Percentiles rank a stretch among this genome's conserved stretches.
These are phyloP conservation scores for Conringia planisiliqua DNA, from an alignment of 345 rosid genomes.

Conservation along the genomic window DNA sequence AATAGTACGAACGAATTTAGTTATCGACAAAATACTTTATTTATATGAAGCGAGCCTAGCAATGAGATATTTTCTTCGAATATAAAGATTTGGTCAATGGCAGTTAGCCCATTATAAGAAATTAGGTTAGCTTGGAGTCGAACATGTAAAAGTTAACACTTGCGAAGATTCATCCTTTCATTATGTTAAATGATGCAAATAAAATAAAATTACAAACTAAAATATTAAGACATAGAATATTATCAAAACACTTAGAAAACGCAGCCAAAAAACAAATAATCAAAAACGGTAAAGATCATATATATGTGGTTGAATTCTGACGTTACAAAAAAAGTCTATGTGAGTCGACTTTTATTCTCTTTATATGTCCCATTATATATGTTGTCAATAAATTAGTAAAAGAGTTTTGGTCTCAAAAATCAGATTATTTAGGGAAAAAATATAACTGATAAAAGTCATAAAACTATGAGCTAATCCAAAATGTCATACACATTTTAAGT, in stretches of 20 bases:
- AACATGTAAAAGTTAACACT: not conserved
- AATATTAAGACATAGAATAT: not conserved
- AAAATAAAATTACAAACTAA: not conserved
- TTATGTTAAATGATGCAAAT: too few species aligned
- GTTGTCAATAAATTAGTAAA: not conserved
- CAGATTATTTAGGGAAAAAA: not conserved
- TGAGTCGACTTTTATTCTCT: not conserved
- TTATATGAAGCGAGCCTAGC: not conserved
- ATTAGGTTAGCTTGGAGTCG: slow-evolving; percentile 2
- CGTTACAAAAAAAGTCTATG: not conserved
- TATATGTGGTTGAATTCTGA: not conserved
- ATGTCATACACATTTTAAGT: not conserved
- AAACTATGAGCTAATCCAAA: not conserved
- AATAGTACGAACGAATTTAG: too few species aligned
- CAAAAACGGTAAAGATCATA: not conserved
- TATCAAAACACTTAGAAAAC: not conserved
- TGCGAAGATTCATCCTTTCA: not conserved
- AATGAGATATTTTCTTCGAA: slow-evolving; percentile 4
- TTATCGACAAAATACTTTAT: not conserved
- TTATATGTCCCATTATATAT: not conserved
- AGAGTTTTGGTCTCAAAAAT: not conserved
- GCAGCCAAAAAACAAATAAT: not conserved
- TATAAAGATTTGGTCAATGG: slow-evolving; percentile 31
- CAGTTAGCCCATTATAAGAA: slow-evolving; percentile 35
- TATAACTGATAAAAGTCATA: not conserved